Percentiles rank a stretch among this genome's conserved stretches.
These are phyloP conservation scores for Backusella luteola DNA, from an alignment of 192 early-diverging fungal genomes.

Conservation along the genomic window DNA sequence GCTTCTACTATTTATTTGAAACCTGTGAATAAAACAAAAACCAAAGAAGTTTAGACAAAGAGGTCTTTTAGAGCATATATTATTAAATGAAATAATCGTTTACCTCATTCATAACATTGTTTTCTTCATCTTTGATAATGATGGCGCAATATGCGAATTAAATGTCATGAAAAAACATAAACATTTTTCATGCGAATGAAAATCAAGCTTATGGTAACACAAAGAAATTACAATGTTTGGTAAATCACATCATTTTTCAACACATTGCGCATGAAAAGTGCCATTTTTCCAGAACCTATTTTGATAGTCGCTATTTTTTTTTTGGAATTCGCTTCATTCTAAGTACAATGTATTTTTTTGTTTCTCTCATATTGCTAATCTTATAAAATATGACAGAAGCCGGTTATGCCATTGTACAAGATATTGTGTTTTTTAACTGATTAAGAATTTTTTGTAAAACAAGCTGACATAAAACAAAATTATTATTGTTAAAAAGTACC, in stretches of 20 bases:
- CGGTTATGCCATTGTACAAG: too few species aligned
- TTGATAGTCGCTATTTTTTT: neutral
- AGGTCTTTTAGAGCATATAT: neutral
- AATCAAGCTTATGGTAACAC: neutral
- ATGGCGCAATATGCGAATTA: neutral
- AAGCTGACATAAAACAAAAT: too few species aligned
- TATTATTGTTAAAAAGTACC: too few species aligned
- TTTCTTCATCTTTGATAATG: neutral
- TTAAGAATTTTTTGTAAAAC: too few species aligned
- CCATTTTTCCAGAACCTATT: neutral
- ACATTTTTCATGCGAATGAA: neutral
- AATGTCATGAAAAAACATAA: neutral
- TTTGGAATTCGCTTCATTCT: too few species aligned
- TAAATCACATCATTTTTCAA: constrained; percentile 4
- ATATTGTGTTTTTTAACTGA: too few species aligned
- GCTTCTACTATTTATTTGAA: too few species aligned
- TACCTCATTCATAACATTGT: neutral
- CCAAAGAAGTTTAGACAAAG: too few species aligned
- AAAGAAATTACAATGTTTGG: neutral
- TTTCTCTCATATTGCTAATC: neutral
- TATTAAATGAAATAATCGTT: neutral
- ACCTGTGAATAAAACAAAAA: too few species aligned
- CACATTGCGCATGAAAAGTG: neutral
- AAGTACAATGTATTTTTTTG: too few species aligned
- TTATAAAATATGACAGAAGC: too few species aligned